Conservation (phyloP, 768 basidiomycete species). For the Dentipellis fragilis region DNA sequence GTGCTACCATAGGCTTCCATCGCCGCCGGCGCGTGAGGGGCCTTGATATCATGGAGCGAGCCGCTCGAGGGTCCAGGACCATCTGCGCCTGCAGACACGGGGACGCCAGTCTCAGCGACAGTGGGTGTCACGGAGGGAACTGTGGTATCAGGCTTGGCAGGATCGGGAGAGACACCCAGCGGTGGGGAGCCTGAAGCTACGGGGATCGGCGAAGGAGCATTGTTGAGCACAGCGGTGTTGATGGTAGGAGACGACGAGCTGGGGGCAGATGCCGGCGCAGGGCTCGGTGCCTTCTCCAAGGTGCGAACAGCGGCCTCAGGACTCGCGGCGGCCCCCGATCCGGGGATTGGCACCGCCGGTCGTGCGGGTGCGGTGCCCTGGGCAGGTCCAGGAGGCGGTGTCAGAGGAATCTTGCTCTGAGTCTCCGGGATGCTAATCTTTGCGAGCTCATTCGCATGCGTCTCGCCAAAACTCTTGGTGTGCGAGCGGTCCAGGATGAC, state of each 20-base stretch:
- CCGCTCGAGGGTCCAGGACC: slow-evolving; percentile 64
- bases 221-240: slow-evolving; percentile 21
- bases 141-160: slow-evolving; percentile 18
- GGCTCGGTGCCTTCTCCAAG: slow-evolving; percentile 10
- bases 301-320: slow-evolving; percentile 4
- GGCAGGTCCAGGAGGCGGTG: slow-evolving; percentile 25
- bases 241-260: slow-evolving; percentile 15
- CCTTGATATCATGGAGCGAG: slow-evolving; percentile 40
- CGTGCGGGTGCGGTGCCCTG: slow-evolving; percentile 4
- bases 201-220: slow-evolving; percentile 20
- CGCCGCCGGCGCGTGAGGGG: too few species aligned
- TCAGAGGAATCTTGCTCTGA: slow-evolving; percentile 28
- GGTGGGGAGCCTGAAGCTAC: slow-evolving; percentile 6
- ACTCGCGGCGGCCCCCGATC: neutral
- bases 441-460: slow-evolving; percentile 65
- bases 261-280: slow-evolving; percentile 22
- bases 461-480: slow-evolving; percentile 77
- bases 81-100: slow-evolving; percentile 43
- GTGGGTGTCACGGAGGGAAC: slow-evolving; percentile 40
- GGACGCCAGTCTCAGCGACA: slow-evolving; percentile 70
- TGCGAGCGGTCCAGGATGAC: slow-evolving; percentile 58
- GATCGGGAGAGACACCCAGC: slow-evolving; percentile 21
- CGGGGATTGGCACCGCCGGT: neutral
- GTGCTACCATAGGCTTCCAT: too few species aligned
- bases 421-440: slow-evolving; percentile 32